These are phyloP conservation scores for Monosporascus ibericus DNA, from an alignment of 2,329 filamentous ascomycete genomes.

Conservation along the genomic window DNA sequence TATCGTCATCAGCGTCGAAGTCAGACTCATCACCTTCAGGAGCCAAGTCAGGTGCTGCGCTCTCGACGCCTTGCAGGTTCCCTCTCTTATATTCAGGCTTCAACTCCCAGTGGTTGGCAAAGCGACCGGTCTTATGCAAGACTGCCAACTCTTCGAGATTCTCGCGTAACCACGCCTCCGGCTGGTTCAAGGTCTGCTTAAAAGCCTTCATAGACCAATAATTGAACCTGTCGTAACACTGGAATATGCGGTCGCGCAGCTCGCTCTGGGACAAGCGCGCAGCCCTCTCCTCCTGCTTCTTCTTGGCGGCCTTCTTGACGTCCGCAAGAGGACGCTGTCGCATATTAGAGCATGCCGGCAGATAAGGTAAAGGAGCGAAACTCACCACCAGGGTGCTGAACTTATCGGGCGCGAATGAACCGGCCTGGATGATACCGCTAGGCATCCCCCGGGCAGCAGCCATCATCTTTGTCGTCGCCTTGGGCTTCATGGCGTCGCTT, in stretches of 20 bases:
- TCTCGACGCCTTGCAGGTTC: constrained; percentile 46
- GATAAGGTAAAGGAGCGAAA: constrained; percentile 7
- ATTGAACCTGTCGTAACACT: constrained; percentile 75
- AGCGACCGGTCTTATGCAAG: constrained; percentile 74
- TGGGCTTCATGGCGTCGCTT: constrained; percentile 54
- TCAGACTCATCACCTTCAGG: constrained; percentile 50
- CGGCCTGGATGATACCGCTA: constrained; percentile 51
- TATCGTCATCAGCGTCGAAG: constrained; percentile 57
- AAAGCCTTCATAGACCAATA: constrained; percentile 94
- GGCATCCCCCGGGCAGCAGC: constrained; percentile 40
- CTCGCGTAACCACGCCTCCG: constrained; percentile 87
- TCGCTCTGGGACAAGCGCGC: constrained; percentile 86
- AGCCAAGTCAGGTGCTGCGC: constrained; percentile 38
- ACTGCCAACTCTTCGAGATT: constrained; percentile 77
- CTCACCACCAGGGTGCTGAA: constrained; percentile 54
- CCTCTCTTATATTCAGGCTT: constrained; percentile 61
- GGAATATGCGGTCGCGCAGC: constrained; percentile 78
- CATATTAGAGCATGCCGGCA: constrained; percentile 6
- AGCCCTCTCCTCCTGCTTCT: constrained; percentile 46
- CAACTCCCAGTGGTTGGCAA: constrained; percentile 80
- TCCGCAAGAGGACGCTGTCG: constrained; percentile 25
- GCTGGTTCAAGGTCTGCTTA: constrained; percentile 71
- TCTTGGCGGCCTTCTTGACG: constrained; percentile 65
- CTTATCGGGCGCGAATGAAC: constrained; percentile 41
- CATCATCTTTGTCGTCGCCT: constrained; percentile 43